A percentile compares a stretch with the other conserved stretches of the same genome.
Evolutionary conservation across 495 filamentous ascomycete genomes (phyloP).

Genomic region (Letharia columbiana): DNA sequence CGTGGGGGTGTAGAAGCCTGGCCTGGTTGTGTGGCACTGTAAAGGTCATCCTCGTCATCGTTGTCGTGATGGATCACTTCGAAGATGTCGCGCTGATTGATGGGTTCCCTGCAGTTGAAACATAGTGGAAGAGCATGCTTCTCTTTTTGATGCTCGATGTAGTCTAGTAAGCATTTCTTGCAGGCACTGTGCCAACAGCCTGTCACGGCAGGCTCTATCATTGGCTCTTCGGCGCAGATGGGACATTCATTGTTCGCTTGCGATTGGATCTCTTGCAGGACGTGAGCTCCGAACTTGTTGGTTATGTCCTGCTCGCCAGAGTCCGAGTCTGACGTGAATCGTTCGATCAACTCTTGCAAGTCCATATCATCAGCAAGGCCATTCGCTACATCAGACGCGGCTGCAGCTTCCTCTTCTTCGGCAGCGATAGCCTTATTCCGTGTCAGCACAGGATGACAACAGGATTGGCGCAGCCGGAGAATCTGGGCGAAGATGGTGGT

Average conservation of each 20-base stretch:
- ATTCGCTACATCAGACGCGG: slow-evolving; percentile 66
- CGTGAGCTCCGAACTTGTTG: slow-evolving; percentile 70
- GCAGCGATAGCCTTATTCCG: slow-evolving; percentile 74
- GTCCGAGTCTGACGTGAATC: slow-evolving; percentile 64
- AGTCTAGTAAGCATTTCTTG: slow-evolving; percentile 79
- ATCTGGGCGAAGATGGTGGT: slow-evolving; percentile 97
- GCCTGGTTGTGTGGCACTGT: slow-evolving; percentile 29
- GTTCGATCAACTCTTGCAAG: slow-evolving; percentile 70
- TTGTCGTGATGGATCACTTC: slow-evolving; percentile 62
- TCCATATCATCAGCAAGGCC: slow-evolving; percentile 96
- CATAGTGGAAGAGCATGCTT: slow-evolving; percentile 68
- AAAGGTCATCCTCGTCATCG: slow-evolving; percentile 30
- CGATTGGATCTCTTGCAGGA: slow-evolving; percentile 80
- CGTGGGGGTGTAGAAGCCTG: slow-evolving; percentile 41
- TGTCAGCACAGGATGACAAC: slow-evolving; percentile 85
- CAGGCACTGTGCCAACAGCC: slow-evolving; percentile 96
- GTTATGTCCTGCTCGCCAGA: slow-evolving; percentile 41
- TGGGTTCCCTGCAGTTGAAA: slow-evolving; percentile 77
- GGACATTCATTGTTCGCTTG: slow-evolving; percentile 86
- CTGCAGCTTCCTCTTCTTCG: slow-evolving; percentile 79
- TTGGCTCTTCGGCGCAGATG: slow-evolving; percentile 88
- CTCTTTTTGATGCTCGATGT: slow-evolving; percentile 76
- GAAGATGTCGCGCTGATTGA: slow-evolving; percentile 80
- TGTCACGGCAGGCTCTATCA: slow-evolving; percentile 87
- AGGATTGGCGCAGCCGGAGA: slow-evolving; percentile 84